Conservation (phyloP, 169 alveolate genomes). For the Plasmodium chabaudi region DNA sequence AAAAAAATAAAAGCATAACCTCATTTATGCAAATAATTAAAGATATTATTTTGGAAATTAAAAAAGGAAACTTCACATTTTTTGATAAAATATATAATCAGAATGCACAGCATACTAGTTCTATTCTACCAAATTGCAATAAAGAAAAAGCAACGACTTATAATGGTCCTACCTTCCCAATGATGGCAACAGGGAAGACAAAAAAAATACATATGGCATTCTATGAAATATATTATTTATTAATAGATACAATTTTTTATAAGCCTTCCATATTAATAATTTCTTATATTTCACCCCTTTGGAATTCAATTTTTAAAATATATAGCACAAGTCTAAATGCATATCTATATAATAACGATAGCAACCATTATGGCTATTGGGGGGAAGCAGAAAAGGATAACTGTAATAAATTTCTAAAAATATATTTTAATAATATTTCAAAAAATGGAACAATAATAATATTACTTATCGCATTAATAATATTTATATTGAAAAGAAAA, state of each 20-base stretch:
- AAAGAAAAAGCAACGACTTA: not conserved
- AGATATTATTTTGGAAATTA: slow-evolving; percentile 10
- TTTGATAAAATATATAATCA: not conserved
- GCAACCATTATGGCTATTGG: no score
- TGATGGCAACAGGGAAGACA: not conserved
- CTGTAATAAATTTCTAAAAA: not conserved
- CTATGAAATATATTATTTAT: slow-evolving; percentile 6
- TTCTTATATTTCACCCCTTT: slow-evolving; percentile 17
- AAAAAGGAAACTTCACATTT: slow-evolving; percentile 20
- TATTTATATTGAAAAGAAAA: slow-evolving; percentile 19
- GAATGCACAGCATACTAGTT: not conserved
- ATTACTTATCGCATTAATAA: slow-evolving; percentile 5
- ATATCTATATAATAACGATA: no score
- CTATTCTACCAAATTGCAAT: no score
- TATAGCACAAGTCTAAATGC: not conserved
- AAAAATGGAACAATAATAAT: not conserved
- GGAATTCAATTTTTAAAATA: not conserved
- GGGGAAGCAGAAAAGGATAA: slow-evolving; percentile 6
- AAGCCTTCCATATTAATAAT: slow-evolving; percentile 2
- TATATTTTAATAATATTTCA: slow-evolving; percentile 10
- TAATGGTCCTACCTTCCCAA: not conserved
- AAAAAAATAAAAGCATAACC: not conserved
- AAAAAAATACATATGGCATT: not conserved
- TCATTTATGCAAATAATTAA: slow-evolving; percentile 2
- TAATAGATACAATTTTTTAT: not conserved